A percentile compares a stretch with the other conserved stretches of the same genome.
Conservation (phyloP, 768 basidiomycete genomes). For the Boletus speciosus region DNA sequence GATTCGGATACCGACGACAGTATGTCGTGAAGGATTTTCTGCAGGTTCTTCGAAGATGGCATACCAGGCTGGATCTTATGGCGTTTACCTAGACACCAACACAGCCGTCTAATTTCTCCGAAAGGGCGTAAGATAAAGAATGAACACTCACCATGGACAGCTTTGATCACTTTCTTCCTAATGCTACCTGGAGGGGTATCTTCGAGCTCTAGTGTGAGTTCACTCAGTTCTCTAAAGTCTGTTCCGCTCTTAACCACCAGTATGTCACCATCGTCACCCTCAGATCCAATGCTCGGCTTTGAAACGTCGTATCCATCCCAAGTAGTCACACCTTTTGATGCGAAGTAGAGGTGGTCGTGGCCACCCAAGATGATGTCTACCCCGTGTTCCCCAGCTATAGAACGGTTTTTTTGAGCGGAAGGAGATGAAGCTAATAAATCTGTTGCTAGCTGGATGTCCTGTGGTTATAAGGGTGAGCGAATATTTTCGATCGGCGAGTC, state of each 20-base stretch:
- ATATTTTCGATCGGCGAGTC: neutral
- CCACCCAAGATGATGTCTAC: constrained; percentile 84
- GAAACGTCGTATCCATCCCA: constrained; percentile 66
- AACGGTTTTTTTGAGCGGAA: constrained; percentile 39
- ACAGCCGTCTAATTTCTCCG: neutral
- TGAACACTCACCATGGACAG: constrained; percentile 49
- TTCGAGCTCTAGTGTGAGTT: constrained; percentile 60
- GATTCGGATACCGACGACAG: constrained; percentile 67
- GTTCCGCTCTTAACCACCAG: constrained; percentile 83
- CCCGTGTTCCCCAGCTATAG: constrained; percentile 60
- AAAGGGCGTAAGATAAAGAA: neutral
- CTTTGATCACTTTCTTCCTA: constrained; percentile 59
- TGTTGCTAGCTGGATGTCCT: constrained; percentile 75
- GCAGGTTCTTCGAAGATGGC: constrained; percentile 52
- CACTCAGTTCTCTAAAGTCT: constrained; percentile 85
- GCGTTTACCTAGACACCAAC: constrained; percentile 52
- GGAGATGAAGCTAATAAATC: constrained; percentile 59
- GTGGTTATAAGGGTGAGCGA: constrained; percentile 8
- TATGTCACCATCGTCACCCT: constrained; percentile 68
- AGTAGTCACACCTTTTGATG: constrained; percentile 56
- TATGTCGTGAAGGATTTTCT: constrained; percentile 56
- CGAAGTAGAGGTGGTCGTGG: constrained; percentile 84
- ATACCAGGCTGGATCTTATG: constrained; percentile 59
- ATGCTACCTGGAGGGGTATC: constrained; percentile 59
- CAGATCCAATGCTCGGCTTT: constrained; percentile 57